Percentiles rank a stretch among this genome's conserved stretches.
These are phyloP conservation scores for Thelephora ganbajun DNA, from an alignment of 768 basidiomycete genomes.

Conservation along the genomic window DNA sequence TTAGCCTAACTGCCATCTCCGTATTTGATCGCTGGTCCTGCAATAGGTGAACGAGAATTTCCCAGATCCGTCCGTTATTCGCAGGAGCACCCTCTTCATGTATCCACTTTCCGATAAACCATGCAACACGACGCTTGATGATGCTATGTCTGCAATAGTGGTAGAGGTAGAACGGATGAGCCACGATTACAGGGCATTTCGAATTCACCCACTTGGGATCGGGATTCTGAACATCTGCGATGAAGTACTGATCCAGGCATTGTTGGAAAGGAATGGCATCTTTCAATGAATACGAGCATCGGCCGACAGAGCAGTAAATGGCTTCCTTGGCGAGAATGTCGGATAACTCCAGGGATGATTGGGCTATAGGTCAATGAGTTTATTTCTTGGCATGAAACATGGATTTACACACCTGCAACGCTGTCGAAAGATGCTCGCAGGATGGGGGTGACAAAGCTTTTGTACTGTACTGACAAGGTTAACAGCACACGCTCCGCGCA, in stretches of 20 bases:
- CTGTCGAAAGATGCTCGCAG: slow-evolving; percentile 45
- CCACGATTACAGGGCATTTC: background rate
- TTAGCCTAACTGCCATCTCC: slow-evolving; percentile 77
- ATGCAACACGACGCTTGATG: slow-evolving; percentile 89
- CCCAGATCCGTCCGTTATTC: slow-evolving; percentile 59
- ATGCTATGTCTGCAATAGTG: slow-evolving; percentile 56
- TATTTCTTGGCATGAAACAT: background rate
- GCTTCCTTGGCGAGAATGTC: slow-evolving; percentile 72
- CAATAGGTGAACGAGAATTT: slow-evolving; percentile 66
- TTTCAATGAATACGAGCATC: slow-evolving; percentile 53
- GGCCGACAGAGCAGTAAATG: slow-evolving; percentile 80
- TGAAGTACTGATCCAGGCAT: slow-evolving; percentile 53
- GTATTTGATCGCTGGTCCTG: slow-evolving; percentile 54
- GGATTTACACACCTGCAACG: slow-evolving; percentile 34
- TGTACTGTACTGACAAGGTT: slow-evolving; percentile 59
- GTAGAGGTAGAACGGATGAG: background rate
- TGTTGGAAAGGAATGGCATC: slow-evolving; percentile 50
- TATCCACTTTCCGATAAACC: slow-evolving; percentile 87
- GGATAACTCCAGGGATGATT: slow-evolving; percentile 37
- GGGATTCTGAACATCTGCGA: slow-evolving; percentile 41
- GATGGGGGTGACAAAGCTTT: slow-evolving; percentile 52
- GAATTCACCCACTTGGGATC: slow-evolving; percentile 37
- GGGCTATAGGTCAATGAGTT: slow-evolving; percentile 17
- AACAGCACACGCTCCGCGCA: slow-evolving; percentile 90
- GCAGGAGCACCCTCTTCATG: slow-evolving; percentile 48